Base-by-base conservation (phyloP, 192 early-diverging fungal genomes). In the Backusella tuberculispora region DNA sequence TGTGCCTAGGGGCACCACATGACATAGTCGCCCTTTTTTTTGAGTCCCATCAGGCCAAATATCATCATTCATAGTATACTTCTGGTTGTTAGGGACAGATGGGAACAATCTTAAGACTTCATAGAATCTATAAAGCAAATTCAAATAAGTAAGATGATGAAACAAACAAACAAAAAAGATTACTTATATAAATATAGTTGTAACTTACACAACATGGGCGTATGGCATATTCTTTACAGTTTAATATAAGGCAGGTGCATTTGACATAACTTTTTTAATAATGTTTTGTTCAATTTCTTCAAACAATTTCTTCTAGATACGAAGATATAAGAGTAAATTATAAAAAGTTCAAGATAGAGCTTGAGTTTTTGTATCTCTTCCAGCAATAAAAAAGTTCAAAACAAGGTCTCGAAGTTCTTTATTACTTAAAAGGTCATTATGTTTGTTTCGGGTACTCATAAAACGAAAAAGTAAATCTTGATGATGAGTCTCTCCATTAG, bases 21-120 rank as follows among this genome's bases (percentile, higher is more conserved):
- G 2, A 92, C 83, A 17, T 50, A 44, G 8, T 85, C 81, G 6
- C 90, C 90, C n/a, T 7, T 15, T 7, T n/a, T n/a, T 77, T 6
- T 48, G 19, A 14, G 81, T 85, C 3, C 90, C 90, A 74, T 90
- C 85, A 15, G 92, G 92, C 12, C 88, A 78, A 13, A 89, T 71
- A 40, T 85, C 83, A 46, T 92, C 89, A 1, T 83, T 60, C 17
- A 89, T 50, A 5, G 86, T 81, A 37, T 78, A 72, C 77, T 90
- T 92, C 10, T 74, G 37, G 47, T 91, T 85, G 1, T 34, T 41
- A 5, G 91, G 92, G 8, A 94, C 90, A 21, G 86, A 79, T 40
- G 92, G 91, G 77, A 89, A 85, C 17, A 93, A 72, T 6, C 92
- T 82, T 21, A 93, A 69, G 9, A 85, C 78, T 80, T 94, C 92